Base-by-base conservation (phyloP, 148 eudicot genomes). In the Hydrangea macrophylla region DNA sequence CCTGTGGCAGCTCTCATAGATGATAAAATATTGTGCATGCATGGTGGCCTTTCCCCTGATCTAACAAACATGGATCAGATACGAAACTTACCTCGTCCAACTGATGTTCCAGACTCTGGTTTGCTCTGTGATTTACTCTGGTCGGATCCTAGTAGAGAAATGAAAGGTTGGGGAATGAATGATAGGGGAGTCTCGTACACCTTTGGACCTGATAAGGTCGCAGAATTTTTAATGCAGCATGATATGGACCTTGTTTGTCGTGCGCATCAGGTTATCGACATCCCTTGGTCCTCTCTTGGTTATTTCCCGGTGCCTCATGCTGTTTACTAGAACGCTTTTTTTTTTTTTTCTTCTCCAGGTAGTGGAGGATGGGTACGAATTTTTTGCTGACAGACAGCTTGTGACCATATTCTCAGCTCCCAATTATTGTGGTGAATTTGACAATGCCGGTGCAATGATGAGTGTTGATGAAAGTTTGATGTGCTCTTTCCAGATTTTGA, bases 1-100 rank as follows among this genome's bases (percentile, higher is more conserved):
- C 80, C 80, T 42, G 80, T 71, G 50, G 80, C 80, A 22, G 80
- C 80, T 66, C 68, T 76, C 22, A 71, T 76, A 48, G 80, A 76
- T 33, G 71, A 76, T 55, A 76, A 76, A 40, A 76, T 76, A 27
- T 71, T 76, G 25, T 76, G 80, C 76, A 76, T 76, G 80, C n/a
- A n/a, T n/a, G n/a, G n/a, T n/a, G n/a, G n/a, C n/a, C n/a, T n/a
- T n/a, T n/a, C n/a, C n/a, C n/a, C n/a, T n/a, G n/a, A n/a, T n/a
- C n/a, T n/a, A n/a, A n/a, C n/a, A n/a, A n/a, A n/a, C n/a, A n/a
- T n/a, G 37, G 80, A 76, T 62, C 76, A 66, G 40, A 76, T 76
- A 51, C 60, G 76, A 62, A 76, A 71, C 30, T 61, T 76, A 51
- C 70, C 48, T 37, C 61, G 50, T 12, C 9, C n/a, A 37, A 65